Conservation (phyloP, 1,284 basidiomycete species). For the Volvariella volvacea region DNA sequence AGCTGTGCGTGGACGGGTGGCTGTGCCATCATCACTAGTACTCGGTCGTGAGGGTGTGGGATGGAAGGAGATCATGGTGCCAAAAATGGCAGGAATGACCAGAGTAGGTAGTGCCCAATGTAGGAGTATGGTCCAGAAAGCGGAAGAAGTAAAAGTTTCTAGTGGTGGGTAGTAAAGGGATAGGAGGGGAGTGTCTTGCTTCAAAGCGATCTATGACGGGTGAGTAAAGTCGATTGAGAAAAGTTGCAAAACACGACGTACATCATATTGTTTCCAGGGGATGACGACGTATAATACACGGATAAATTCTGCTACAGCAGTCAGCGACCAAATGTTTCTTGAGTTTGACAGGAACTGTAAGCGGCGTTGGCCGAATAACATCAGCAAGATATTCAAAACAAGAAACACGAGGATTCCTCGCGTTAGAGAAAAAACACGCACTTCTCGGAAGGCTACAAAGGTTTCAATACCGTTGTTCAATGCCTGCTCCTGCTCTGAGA, state of each 20-base stretch:
- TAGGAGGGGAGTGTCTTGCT: slow-evolving; percentile 10
- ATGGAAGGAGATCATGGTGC: slow-evolving; percentile 53
- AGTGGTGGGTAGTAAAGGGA: slow-evolving; percentile 39
- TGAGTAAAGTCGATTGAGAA: neutral
- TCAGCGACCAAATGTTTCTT: slow-evolving; percentile 43
- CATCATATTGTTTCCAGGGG: slow-evolving; percentile 37
- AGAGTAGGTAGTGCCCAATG: slow-evolving; percentile 56
- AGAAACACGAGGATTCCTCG: slow-evolving; percentile 6
- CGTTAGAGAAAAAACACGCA: slow-evolving; percentile 17
- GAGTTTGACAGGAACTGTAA: slow-evolving; percentile 49
- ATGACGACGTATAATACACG: slow-evolving; percentile 38
- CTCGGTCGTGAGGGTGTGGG: slow-evolving; percentile 20
- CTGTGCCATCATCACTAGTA: too few species aligned
- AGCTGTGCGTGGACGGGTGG: slow-evolving; percentile 1
- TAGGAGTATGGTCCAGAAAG: slow-evolving; percentile 42
- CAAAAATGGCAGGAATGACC: slow-evolving; percentile 45
- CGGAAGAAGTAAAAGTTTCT: slow-evolving; percentile 31
- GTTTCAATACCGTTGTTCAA: slow-evolving; percentile 27
- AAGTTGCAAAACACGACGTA: slow-evolving; percentile 19
- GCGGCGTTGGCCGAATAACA: slow-evolving; percentile 6
- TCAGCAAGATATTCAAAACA: slow-evolving; percentile 6
- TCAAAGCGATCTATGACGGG: too few species aligned
- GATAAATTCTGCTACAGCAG: slow-evolving; percentile 37
- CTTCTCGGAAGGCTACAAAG: slow-evolving; percentile 34
- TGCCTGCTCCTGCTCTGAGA: slow-evolving; percentile 22